A percentile compares a stretch with the other conserved stretches of the same genome.
Evolutionary conservation across 1,139 yeast genomes (phyloP).

Genomic region (Tardiomyces depauwii): DNA sequence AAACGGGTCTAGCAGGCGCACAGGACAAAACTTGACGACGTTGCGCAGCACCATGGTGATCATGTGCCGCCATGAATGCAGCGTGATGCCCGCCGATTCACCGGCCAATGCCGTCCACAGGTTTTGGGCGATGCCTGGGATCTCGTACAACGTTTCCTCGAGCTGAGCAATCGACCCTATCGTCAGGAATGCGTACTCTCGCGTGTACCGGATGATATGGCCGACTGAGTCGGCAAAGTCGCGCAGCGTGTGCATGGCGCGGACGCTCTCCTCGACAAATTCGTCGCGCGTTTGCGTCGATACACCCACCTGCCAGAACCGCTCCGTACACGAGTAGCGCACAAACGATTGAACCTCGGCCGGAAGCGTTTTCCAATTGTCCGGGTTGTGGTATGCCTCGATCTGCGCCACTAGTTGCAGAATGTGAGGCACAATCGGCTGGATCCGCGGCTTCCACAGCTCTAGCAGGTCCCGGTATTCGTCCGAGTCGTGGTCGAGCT

Average conservation of each 20-base stretch:
- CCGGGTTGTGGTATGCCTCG: slow-evolving; percentile 90
- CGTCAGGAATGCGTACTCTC: slow-evolving; percentile 90
- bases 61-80: slow-evolving; percentile 97
- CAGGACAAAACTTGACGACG: slow-evolving; percentile 82
- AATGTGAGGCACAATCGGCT: slow-evolving; percentile 85
- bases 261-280: slow-evolving; percentile 87
- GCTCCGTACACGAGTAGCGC: slow-evolving; percentile 73
- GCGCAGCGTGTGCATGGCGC: slow-evolving; percentile 83
- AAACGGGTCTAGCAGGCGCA: slow-evolving; percentile 51
- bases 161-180: slow-evolving; percentile 83
- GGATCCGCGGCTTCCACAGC: slow-evolving; percentile 89
- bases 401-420: slow-evolving; percentile 79
- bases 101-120: slow-evolving; percentile 84
- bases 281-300: slow-evolving; percentile 91
- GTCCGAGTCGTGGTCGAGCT: slow-evolving; percentile 63
- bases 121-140: slow-evolving; percentile 66
- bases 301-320: slow-evolving; percentile 98
- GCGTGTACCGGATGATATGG: slow-evolving; percentile 84
- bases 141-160: slow-evolving; percentile 79
- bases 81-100: slow-evolving; percentile 74
- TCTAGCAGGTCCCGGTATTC: slow-evolving; percentile 63
- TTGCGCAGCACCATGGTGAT: slow-evolving; percentile 80
- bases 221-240: slow-evolving; percentile 99
- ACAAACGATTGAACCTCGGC: slow-evolving; percentile 86
- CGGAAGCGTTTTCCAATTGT: slow-evolving; percentile 81